A percentile compares a stretch with the other conserved stretches of the same genome.
These are phyloP conservation scores for Phytophthora cajani DNA, from an alignment of 352 stramenopile species.

Conservation along the genomic window DNA sequence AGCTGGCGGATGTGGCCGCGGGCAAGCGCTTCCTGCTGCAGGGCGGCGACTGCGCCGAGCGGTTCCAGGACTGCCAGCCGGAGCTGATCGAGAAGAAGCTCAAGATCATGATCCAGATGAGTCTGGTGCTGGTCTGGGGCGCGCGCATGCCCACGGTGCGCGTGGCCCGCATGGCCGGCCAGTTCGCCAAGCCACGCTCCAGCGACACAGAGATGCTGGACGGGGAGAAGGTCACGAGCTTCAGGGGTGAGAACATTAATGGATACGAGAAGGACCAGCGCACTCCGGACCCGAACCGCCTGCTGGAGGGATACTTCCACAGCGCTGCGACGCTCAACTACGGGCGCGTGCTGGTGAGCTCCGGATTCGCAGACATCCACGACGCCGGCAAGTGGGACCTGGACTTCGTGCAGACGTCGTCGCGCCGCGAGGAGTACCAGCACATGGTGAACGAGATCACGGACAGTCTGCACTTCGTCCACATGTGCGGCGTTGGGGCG, in stretches of 20 bases:
- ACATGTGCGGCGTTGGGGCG: constrained; percentile 95
- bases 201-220: constrained; percentile 95
- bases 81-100: constrained; percentile 92
- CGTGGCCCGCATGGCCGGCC: constrained; percentile 97
- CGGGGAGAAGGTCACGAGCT: constrained; percentile 95
- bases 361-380: constrained; percentile 97
- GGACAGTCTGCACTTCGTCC: constrained; percentile 96
- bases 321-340: constrained; percentile 98
- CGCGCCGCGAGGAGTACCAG: constrained; percentile 93
- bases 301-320: constrained; percentile 98
- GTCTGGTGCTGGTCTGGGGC: constrained; percentile 97
- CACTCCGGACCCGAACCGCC: constrained; percentile 92
- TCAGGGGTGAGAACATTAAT: constrained; percentile 99
- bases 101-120: constrained; percentile 98
- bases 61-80: constrained; percentile 93
- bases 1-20: constrained; percentile 93
- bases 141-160: constrained; percentile 96
- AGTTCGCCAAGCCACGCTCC: constrained; percentile 98
- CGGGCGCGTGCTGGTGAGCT: constrained; percentile 93
- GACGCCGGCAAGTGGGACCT: constrained; percentile 98
- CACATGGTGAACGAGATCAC: constrained; percentile 97
- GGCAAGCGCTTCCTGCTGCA: constrained; percentile 98
- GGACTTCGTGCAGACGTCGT: constrained; percentile 97
- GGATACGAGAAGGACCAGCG: constrained; percentile 93
- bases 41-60: constrained; percentile 98